These are phyloP conservation scores for Candida ulmi DNA, from an alignment of 805 yeast genomes.

Conservation along the genomic window DNA sequence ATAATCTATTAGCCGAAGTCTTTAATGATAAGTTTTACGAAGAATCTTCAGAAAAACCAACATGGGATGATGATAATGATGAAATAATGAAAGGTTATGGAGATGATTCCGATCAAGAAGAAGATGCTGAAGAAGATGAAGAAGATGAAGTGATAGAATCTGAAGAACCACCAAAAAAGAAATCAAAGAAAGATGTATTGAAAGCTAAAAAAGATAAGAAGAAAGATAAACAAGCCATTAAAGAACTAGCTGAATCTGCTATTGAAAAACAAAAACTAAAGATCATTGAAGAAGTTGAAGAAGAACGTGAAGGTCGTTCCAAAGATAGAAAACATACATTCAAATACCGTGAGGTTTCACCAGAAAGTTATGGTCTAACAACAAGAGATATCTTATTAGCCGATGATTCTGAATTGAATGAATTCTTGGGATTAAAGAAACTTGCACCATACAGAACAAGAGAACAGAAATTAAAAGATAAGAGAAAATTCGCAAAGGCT, in stretches of 20 bases:
- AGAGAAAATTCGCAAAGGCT: slow-evolving; percentile 77
- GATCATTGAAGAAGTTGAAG: slow-evolving; percentile 63
- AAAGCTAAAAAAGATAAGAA: slow-evolving; percentile 53
- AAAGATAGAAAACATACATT: slow-evolving; percentile 46
- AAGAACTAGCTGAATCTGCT: slow-evolving; percentile 66
- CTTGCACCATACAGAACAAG: slow-evolving; percentile 87
- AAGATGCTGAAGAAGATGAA: slow-evolving; percentile 34
- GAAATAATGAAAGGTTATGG: slow-evolving; percentile 41
- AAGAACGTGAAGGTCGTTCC: slow-evolving; percentile 55
- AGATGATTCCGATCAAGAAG: slow-evolving; percentile 16
- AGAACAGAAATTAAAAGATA: slow-evolving; percentile 69
- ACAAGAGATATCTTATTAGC: slow-evolving; percentile 87
- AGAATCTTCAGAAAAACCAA: slow-evolving; percentile 53
- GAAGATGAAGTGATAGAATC: slow-evolving; percentile 16
- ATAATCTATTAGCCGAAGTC: slow-evolving; percentile 71
- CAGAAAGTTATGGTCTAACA: slow-evolving; percentile 84
- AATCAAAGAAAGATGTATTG: slow-evolving; percentile 49
- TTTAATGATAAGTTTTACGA: slow-evolving; percentile 80
- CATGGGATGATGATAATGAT: slow-evolving; percentile 53
- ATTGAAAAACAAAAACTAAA: slow-evolving; percentile 69
- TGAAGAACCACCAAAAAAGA: slow-evolving; percentile 29
- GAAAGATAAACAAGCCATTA: slow-evolving; percentile 55
- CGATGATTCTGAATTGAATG: slow-evolving; percentile 80
- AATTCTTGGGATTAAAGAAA: slow-evolving; percentile 81
- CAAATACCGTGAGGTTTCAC: slow-evolving; percentile 90